These are phyloP conservation scores for Brassica carinata DNA, from an alignment of 345 rosid species.

Conservation along the genomic window DNA sequence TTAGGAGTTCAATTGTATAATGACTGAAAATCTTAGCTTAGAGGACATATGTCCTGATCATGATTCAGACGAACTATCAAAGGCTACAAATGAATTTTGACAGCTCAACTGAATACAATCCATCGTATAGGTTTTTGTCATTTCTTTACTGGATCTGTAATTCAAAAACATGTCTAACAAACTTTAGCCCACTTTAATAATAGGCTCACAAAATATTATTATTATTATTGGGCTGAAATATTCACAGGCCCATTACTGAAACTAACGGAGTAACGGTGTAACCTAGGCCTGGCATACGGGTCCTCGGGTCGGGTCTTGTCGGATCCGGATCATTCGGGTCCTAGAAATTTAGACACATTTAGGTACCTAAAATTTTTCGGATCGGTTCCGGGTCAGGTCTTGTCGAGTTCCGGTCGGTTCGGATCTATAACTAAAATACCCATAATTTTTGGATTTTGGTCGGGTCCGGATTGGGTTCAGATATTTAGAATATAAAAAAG, in stretches of 20 bases:
- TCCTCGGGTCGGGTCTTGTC: too few relatives aligned
- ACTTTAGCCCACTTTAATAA: neutral
- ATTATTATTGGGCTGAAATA: neutral
- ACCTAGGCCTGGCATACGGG: too few relatives aligned
- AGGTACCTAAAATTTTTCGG: too few relatives aligned
- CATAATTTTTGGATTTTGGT: too few relatives aligned
- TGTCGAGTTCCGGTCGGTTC: too few relatives aligned
- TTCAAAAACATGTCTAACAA: neutral
- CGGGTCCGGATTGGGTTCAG: too few relatives aligned
- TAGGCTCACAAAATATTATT: neutral
- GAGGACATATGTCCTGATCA: neutral
- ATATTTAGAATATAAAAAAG: too few relatives aligned
- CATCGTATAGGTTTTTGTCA: too few relatives aligned
- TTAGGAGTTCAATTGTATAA: neutral
- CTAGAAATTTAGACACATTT: too few relatives aligned
- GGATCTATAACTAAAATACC: too few relatives aligned
- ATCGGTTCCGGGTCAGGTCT: too few relatives aligned
- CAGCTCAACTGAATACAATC: neutral
- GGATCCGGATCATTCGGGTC: too few relatives aligned
- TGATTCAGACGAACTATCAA: neutral
- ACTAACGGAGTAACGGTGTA: neutral
- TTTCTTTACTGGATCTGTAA: neutral
- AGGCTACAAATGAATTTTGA: neutral
- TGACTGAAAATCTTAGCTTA: neutral
- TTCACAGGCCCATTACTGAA: neutral